phyloP scores from a whole-genome alignment of 148 eudicot genomes.

The Chenopodium quinoa region DNA sequence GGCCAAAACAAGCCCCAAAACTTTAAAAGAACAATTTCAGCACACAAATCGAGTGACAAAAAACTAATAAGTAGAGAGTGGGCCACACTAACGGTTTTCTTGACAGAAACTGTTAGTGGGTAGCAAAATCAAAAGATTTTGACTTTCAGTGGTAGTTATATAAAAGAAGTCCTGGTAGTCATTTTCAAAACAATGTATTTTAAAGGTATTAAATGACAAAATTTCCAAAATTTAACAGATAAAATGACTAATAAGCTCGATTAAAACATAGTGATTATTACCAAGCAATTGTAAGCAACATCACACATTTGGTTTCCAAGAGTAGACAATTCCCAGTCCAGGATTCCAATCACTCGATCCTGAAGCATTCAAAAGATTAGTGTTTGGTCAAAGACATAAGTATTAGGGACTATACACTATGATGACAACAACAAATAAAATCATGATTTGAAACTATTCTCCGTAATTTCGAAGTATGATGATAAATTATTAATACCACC shows the following conservation, averaged over 20 bases:
- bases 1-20: too few species aligned
- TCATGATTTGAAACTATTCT: background rate
- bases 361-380: slow-evolving; percentile 35
- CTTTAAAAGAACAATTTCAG: too few species aligned
- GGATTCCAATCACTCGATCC: slow-evolving; percentile 95
- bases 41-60: too few species aligned
- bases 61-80: too few species aligned
- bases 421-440: background rate
- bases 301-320: slow-evolving; percentile 99
- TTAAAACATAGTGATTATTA: slow-evolving; percentile 26
- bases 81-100: too few species aligned
- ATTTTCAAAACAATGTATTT: too few species aligned
- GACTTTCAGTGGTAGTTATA: too few species aligned
- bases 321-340: slow-evolving; percentile 98
- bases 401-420: background rate
- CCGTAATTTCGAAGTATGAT: background rate
- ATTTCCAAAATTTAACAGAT: too few species aligned
- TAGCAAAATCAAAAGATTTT: too few species aligned
- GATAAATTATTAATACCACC: background rate
- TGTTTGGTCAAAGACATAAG: background rate
- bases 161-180: too few species aligned
- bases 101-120: too few species aligned
- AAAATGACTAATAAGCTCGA: background rate
- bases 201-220: too few species aligned
- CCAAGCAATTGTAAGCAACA: slow-evolving; percentile 92